Evolutionary conservation across 2,329 filamentous ascomycete genomes (phyloP), one percentile per base, ranked within the genome.

Genomic region (Pezicula rhizophila): DNA sequence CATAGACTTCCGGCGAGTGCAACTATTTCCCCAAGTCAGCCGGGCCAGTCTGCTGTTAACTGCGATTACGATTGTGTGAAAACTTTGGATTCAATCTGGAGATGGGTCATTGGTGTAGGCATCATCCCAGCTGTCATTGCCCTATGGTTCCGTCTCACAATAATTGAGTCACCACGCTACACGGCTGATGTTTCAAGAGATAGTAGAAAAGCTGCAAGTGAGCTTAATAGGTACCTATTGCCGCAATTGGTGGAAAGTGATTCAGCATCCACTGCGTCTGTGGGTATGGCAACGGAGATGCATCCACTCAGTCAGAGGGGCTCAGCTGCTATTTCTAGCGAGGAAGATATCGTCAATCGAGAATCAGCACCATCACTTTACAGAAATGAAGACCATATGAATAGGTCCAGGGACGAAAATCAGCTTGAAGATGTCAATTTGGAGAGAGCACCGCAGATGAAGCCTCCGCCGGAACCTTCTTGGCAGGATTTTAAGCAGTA

Each of bases 41-140:
- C 23, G 6, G 3, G 6, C 6, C 23, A 23, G 6, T 5, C 23
- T 23, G 14, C 31, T 5, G 66, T 61, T 14, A 61, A 69, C 8
- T 91, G 87, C 63, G 75, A 77, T 48, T 75, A 73, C 5, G 20
- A 50, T 17, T 55, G 53, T 33, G 72, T 71, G 38, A 91, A 77
- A 0, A 86, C 87, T 1, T 82, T 88, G 1, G 88, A 92, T 68
- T 84, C 86, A 59, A 85, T 86, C 67, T 92, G 88, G 88, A 1
- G 52, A n/a, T 51, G 43, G 39, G 45, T 52, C 31, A 50, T 85
- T 53, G 82, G 80, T 2, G 77, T 82, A 0, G 82, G 82, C 6
- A 80, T 80, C 8, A 70, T 84, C 0, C 82, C 82, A 0, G 82
- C 80, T 4, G 67, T 81, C 11, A 68, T 85, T 8, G 82, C 82